Evolutionary conservation across 2,329 filamentous ascomycete genomes (phyloP), one percentile per base, ranked within the genome.

Genomic region (Penicillium glabrum): DNA sequence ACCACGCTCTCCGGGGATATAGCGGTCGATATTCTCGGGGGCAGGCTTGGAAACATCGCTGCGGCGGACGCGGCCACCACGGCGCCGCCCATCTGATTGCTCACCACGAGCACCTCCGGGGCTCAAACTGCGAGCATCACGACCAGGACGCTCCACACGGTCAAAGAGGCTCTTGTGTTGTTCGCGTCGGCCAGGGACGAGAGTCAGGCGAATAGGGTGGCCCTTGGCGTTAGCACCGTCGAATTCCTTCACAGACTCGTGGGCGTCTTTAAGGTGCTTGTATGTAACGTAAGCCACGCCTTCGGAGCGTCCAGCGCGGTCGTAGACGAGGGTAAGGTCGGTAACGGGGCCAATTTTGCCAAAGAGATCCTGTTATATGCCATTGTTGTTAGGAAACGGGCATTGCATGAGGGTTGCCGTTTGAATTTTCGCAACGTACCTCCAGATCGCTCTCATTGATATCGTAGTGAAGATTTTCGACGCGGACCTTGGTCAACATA

Each of bases 381-480:
- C 26, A 31, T 11, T 23, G 8, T 23, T 16, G 31, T 58, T 51
- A 58, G 51, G 14, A 31, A 26, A 16, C 6, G 19, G 9, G n/a
- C 11, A 26, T 8, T 10, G 29, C 31, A 33, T 8, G 13, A 44
- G 19, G 6, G 9, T 31, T 31, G n/a, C n/a, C 19, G 8, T 13
- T 4, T 16, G 29, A 29, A 13, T n/a, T 43, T 47, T 11, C n/a
- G 26, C 3, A 21, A 65, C 77, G 52, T 80, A 96, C 91, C 68
- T 89, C 84, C 53, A 96, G 82, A 70, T 96, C 93, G 37, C 88
- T 87, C 73, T 93, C 86, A 13, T 89, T 93, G 61, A 97, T 82
- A 59, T 97, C 93, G 74, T 96, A 97, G 74, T 97, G 93, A 56
- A 97, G 79, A 72, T 96, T 96, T 60, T 96, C 91, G 59, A 96